These are phyloP conservation scores for Brassica balearica DNA, from an alignment of 441 rosid genomes.

Conservation along the genomic window DNA sequence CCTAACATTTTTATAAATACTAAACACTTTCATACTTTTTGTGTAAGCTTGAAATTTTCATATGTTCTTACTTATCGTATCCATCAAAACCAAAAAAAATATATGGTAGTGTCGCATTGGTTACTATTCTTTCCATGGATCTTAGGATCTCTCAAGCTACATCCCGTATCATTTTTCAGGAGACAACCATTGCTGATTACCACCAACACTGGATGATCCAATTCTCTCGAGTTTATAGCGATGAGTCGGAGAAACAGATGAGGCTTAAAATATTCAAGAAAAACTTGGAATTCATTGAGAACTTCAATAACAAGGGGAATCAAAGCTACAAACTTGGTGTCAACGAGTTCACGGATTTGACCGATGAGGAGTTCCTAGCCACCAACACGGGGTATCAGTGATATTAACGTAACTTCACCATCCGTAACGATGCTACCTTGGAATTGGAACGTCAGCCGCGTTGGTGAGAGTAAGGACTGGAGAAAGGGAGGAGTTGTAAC, in stretches of 20 bases:
- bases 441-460: slow-evolving; percentile 1
- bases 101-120: neutral
- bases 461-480: neutral
- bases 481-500: slow-evolving; percentile 1
- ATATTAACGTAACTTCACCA: neutral
- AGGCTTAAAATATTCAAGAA: slow-evolving; percentile 1
- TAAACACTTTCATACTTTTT: neutral
- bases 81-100: neutral
- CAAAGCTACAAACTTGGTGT: neutral
- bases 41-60: neutral
- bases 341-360: too few species aligned
- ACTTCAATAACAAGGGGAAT: neutral
- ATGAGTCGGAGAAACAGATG: slow-evolving; percentile 6
- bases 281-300: neutral
- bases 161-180: neutral
- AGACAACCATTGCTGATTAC: neutral
- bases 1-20: neutral
- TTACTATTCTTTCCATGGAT: slow-evolving; percentile 4
- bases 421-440: neutral
- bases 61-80: neutral
- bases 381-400: too few species aligned
- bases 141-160: neutral
- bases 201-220: slow-evolving; percentile 10
- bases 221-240: neutral
- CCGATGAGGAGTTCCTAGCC: too few species aligned